phyloP scores from a whole-genome alignment of 495 filamentous ascomycete genomes.

The Tricharina praecox region DNA sequence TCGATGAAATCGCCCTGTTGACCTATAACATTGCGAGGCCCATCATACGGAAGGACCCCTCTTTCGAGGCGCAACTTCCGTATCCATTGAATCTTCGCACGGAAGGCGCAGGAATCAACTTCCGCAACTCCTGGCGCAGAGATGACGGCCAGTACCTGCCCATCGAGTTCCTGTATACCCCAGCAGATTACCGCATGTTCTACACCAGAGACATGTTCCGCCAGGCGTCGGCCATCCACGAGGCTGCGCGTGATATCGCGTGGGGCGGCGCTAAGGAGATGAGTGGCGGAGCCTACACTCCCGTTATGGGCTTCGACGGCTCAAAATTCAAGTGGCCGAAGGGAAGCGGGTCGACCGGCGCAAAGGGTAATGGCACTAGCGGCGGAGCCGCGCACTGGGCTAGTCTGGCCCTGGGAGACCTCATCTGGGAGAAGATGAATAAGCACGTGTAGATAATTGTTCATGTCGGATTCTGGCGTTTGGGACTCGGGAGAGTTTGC shows the following conservation, averaged over 20 bases:
- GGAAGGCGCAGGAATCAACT: slow-evolving; percentile 8
- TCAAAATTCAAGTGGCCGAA: neutral
- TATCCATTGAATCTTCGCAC: neutral
- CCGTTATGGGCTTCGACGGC: slow-evolving; percentile 2
- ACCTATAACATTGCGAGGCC: neutral
- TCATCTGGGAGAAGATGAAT: slow-evolving; percentile 14
- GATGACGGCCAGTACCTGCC: slow-evolving; percentile 9
- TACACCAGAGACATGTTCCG: slow-evolving; percentile 14
- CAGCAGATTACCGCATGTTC: slow-evolving; percentile 12
- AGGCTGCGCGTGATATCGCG: slow-evolving; percentile 15
- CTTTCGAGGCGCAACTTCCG: neutral
- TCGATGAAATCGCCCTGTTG: slow-evolving; percentile 10
- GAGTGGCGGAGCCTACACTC: neutral
- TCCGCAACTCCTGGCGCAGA: slow-evolving; percentile 22
- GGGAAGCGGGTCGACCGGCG: neutral
- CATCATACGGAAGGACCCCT: neutral
- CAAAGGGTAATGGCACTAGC: neutral
- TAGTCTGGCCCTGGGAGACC: slow-evolving; percentile 7
- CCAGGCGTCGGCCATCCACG: slow-evolving; percentile 8
- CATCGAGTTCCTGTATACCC: slow-evolving; percentile 19
- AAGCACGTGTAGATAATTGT: no score
- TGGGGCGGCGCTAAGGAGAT: slow-evolving; percentile 12
- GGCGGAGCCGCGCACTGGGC: neutral
- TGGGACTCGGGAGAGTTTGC: no score
- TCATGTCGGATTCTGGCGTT: no score